These are phyloP conservation scores for Steccherinum ochraceum DNA, from an alignment of 768 basidiomycete genomes.

Conservation along the genomic window DNA sequence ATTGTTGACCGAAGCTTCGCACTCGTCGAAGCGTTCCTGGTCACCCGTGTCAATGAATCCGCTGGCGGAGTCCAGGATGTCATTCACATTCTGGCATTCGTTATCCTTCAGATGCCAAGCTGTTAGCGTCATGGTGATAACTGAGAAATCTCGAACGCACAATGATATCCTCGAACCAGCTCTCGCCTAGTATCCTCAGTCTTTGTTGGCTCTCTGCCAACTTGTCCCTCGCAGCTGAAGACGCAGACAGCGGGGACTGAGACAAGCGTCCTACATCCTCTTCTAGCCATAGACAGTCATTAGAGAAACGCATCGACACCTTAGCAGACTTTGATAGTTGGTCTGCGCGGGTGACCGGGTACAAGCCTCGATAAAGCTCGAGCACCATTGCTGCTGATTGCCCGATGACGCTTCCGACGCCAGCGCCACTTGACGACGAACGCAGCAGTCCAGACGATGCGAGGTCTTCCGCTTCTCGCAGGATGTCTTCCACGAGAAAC, in stretches of 20 bases:
- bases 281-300: conserved; percentile 70
- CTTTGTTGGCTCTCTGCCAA: conserved; percentile 44
- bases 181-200: conserved; percentile 53
- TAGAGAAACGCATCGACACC: conserved; percentile 67
- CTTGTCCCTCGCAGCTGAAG: conserved; percentile 30
- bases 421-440: conserved; percentile 16
- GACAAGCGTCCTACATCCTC: conserved; percentile 40
- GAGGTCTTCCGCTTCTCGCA: conserved; percentile 65
- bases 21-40: conserved; percentile 71
- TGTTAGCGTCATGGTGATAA: neutral
- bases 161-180: conserved; percentile 65
- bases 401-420: conserved; percentile 50
- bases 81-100: conserved; percentile 39
- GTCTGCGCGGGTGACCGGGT: conserved; percentile 54
- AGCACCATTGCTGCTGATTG: conserved; percentile 60
- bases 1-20: conserved; percentile 60
- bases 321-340: conserved; percentile 43
- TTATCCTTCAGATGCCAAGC: conserved; percentile 33
- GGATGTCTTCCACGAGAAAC: conserved; percentile 49
- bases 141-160: conserved; percentile 35
- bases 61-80: conserved; percentile 45
- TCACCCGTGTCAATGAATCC: conserved; percentile 67
- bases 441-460: conserved; percentile 49
- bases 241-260: conserved; percentile 5
- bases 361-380: conserved; percentile 75